Base-by-base conservation (phyloP, 1,284 basidiomycete species). In the Tilletia indica region DNA sequence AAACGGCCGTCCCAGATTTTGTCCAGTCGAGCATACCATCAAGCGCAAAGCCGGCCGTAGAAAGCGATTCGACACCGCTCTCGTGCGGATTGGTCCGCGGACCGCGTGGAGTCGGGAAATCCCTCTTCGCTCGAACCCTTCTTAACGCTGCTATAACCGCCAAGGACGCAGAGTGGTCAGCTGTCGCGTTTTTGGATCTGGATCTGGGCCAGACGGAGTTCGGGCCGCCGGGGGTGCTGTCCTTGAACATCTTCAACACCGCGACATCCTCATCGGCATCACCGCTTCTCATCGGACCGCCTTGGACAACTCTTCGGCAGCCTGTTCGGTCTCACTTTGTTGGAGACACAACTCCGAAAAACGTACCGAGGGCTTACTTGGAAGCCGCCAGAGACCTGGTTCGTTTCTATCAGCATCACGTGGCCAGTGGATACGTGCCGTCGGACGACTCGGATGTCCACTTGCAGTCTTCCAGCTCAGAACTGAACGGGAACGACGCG, bases 161-260 rank as follows among this genome's bases (percentile, higher is more conserved):
- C 47, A 58, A 67, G 8, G 14, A 9, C 4, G 91, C 90, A 83
- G 87, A 87, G 12, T 73, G 70, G 8, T 71, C 73, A 31, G 87
- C 87, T 21, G 93, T 97, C 2, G 94, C 93, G 0, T 97, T 90
- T 83, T 88, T 99, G 5, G 95, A 98, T 82, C 92, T 92, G 71
- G 96, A 98, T 85, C 79, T 94, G 2, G 96, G 96, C 11, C 96
- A 99, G 85, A 92, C 93, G 8, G 94, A 98, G 84, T 97, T 98
- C 82, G 92, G 91, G 0, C 91, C 93, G 2, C 91, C 91, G 0
- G 95, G 94, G 0, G 88, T 92, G 83, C 91, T 97, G 2, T 89
- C 93, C 0, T 85, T 99, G 64, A 91, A 91, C 82, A 76, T 97
- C 0, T 78, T 97, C 9, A 70, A 72, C 49, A 68, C 48, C 9